These are phyloP conservation scores for Fagus crenata DNA, from an alignment of 306 rosid genomes.

Conservation along the genomic window DNA sequence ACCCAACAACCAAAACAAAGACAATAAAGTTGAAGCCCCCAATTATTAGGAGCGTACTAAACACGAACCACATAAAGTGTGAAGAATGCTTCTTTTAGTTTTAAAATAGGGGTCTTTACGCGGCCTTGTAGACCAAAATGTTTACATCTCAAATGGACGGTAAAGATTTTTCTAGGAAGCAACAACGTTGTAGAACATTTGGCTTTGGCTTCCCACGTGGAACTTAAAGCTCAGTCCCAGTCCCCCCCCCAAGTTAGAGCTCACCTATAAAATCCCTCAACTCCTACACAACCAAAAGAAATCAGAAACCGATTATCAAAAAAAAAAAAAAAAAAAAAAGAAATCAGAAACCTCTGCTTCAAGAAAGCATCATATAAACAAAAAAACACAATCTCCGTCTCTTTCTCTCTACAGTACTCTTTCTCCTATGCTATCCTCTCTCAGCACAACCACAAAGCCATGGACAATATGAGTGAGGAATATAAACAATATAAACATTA, in stretches of 20 bases:
- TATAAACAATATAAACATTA: conserved; percentile 44
- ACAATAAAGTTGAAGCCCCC: no score
- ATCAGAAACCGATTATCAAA: not conserved
- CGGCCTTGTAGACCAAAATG: conserved; percentile 27
- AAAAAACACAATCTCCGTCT: not conserved
- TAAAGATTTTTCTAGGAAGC: conserved; percentile 34
- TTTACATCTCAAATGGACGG: conserved; percentile 7
- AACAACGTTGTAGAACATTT: not conserved
- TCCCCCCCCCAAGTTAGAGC: not conserved
- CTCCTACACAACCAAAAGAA: not conserved
- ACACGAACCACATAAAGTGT: not conserved
- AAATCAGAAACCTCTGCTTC: not conserved
- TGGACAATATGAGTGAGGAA: conserved; percentile 72
- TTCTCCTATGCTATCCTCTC: conserved; percentile 1
- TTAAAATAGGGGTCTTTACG: conserved; percentile 10
- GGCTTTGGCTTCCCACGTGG: conserved; percentile 30
- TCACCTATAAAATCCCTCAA: not conserved
- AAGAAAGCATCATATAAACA: not conserved
- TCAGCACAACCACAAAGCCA: conserved; percentile 12
- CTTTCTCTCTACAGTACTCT: not conserved
- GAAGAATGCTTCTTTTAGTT: not conserved
- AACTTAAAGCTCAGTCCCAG: not conserved
- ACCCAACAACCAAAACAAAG: no score
- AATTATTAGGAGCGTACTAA: not conserved
- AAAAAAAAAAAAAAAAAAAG: no score